Base-by-base conservation (phyloP, 805 yeast species). In the Candida insectalens region DNA sequence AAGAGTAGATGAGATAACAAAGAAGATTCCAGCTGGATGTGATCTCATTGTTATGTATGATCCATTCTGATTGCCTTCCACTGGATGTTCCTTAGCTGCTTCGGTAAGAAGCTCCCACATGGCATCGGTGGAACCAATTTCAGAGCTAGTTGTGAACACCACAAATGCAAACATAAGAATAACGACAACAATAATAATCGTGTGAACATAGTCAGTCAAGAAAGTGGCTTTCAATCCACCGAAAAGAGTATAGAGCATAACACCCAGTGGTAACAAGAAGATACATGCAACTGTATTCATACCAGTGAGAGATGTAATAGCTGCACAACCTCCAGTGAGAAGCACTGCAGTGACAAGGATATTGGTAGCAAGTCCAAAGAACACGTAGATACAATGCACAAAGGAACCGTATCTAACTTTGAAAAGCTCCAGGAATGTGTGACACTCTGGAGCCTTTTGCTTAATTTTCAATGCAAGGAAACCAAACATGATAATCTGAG, bases 281-380 rank as follows among this genome's bases (percentile, higher is more conserved):
- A 85, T 75, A 1, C 87, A 82, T 6, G 95, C 96, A 25, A 76
- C 79, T 3, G 79, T 70, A 54, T 80, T 64, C 69, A 66, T 65
- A 1, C 96, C 96, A 2, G 95, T 85, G 42, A 88, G 65, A 46
- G 79, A 81, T 42, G 60, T 67, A 36, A 87, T 77, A 5, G 84
- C 82, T 1, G 94, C 92, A 29, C 94, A 76, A 22, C 95, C 95
- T 40, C 95, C 95, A 4, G 94, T 79, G 34, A 88, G 63, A 29
- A 88, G 67, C 96, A 85, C 85, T 3, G 94, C 94, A 20, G 95
- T 84, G 38, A 88, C 96, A 40, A 88, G 65, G 40, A 88, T 74
- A 53, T 88, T 88, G 23, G 95, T 84, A 5, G 88, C 88, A 35
- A 84, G 60, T 1, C 92, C 96, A 62, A 83, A 87, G 54, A 79